Evolutionary conservation across 2,329 filamentous ascomycete genomes (phyloP).

Genomic region (Didymella pomorum): DNA sequence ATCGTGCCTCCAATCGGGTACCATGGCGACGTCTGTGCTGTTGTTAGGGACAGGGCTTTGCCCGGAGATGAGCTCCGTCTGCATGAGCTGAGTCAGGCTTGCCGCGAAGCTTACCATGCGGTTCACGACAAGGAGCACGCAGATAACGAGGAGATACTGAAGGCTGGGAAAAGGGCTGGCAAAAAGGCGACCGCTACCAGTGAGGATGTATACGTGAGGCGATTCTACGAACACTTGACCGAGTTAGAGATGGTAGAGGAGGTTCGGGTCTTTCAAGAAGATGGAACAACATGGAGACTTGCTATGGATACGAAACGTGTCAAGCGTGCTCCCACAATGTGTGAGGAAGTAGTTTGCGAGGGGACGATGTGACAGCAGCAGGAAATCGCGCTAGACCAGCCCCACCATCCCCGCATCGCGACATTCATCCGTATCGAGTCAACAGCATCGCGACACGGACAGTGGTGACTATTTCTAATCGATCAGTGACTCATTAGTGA

Average conservation of each 20-base stretch:
- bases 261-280: too few relatives aligned
- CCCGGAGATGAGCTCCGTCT: neutral
- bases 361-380: constrained; percentile 5
- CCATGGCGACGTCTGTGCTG: neutral
- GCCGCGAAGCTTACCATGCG: neutral
- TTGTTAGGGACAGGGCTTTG: neutral
- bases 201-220: neutral
- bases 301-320: too few relatives aligned
- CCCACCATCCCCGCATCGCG: constrained; percentile 9
- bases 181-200: neutral
- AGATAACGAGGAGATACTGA: neutral
- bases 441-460: neutral
- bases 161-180: too few relatives aligned
- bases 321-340: too few relatives aligned
- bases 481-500: constrained; percentile 4
- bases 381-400: constrained; percentile 10
- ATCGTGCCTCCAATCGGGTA: neutral
- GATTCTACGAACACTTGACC: neutral
- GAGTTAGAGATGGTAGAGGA: too few relatives aligned
- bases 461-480: neutral
- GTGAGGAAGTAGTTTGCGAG: constrained; percentile 14
- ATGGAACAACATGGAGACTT: too few relatives aligned
- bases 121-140: neutral
- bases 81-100: neutral
- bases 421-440: constrained; percentile 4